Evolutionary conservation across 257 asterid species (phyloP).

Genomic region (Buddleja alternifolia): DNA sequence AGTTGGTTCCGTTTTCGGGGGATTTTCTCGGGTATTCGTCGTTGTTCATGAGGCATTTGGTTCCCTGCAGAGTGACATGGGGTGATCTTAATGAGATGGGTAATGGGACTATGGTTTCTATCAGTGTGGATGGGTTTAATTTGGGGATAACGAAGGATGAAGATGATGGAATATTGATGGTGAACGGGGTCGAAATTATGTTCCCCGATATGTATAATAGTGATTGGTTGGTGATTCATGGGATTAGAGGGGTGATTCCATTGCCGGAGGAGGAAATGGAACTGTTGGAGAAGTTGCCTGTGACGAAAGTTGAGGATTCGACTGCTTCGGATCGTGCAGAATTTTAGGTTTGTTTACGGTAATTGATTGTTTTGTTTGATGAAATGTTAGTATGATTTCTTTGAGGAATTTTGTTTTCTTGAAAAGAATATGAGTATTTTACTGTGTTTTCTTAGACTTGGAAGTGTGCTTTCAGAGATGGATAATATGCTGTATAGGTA

Average conservation of each 20-base stretch:
- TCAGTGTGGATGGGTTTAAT: constrained; percentile 49
- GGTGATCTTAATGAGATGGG: constrained; percentile 44
- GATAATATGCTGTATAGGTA: no score
- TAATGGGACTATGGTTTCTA: constrained; percentile 50
- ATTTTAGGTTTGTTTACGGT: constrained; percentile 28
- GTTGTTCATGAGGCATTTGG: constrained; percentile 67
- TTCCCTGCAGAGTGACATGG: constrained; percentile 64
- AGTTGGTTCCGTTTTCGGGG: constrained; percentile 48
- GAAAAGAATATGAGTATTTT: no score
- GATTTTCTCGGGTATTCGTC: constrained; percentile 47
- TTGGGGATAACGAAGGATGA: constrained; percentile 46
- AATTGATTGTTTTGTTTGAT: not conserved
- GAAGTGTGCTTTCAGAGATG: no score
- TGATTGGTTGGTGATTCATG: constrained; percentile 67
- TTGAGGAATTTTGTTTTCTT: no score
- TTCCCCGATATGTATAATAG: constrained; percentile 65
- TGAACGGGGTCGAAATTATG: constrained; percentile 63
- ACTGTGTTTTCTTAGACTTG: no score
- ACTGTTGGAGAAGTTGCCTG: no score
- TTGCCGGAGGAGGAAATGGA: no score
- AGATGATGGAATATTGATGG: constrained; percentile 38
- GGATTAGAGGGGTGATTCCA: constrained; percentile 53
- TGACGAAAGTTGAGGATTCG: not conserved
- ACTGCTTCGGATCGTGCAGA: constrained; percentile 34
- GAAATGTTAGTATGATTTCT: no score